These are phyloP conservation scores for Agaricus bisporus DNA, from an alignment of 768 basidiomycete species.

Conservation along the genomic window DNA sequence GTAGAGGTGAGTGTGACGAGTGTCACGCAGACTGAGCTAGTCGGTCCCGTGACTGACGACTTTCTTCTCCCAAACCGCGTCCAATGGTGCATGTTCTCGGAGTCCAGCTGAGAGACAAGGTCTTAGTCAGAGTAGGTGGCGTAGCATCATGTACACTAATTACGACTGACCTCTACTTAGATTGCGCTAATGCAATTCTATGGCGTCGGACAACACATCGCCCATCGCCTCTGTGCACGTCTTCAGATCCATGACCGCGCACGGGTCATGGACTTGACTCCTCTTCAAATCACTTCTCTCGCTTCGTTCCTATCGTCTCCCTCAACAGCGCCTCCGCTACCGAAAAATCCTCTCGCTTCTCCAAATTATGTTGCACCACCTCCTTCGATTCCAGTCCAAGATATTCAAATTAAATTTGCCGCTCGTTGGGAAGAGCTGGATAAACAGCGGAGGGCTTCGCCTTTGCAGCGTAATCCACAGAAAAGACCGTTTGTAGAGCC, in stretches of 20 bases:
- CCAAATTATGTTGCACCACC: constrained; percentile 44
- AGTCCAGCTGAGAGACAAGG: constrained; percentile 70
- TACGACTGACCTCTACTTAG: constrained; percentile 32
- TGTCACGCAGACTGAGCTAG: constrained; percentile 11
- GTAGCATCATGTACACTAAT: background rate
- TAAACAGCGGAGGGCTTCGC: constrained; percentile 24
- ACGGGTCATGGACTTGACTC: constrained; percentile 75
- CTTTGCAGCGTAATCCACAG: constrained; percentile 18
- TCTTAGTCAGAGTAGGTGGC: constrained; percentile 62
- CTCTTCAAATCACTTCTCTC: constrained; percentile 85
- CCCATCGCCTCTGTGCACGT: constrained; percentile 82
- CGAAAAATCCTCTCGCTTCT: constrained; percentile 60
- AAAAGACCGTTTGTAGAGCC: constrained; percentile 40
- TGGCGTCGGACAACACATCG: constrained; percentile 73
- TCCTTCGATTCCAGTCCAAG: constrained; percentile 31
- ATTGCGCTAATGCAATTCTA: constrained; percentile 89
- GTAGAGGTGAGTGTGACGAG: background rate
- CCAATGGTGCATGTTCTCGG: constrained; percentile 86
- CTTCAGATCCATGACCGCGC: constrained; percentile 86
- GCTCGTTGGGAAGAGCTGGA: constrained; percentile 17
- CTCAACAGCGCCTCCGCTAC: constrained; percentile 60
- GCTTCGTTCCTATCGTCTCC: constrained; percentile 94
- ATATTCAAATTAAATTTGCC: constrained; percentile 35
- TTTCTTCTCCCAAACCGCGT: constrained; percentile 6
- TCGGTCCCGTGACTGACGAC: constrained; percentile 4